These are phyloP conservation scores for Trichoderma koningii DNA, from an alignment of 2,329 filamentous ascomycete genomes.

Conservation along the genomic window DNA sequence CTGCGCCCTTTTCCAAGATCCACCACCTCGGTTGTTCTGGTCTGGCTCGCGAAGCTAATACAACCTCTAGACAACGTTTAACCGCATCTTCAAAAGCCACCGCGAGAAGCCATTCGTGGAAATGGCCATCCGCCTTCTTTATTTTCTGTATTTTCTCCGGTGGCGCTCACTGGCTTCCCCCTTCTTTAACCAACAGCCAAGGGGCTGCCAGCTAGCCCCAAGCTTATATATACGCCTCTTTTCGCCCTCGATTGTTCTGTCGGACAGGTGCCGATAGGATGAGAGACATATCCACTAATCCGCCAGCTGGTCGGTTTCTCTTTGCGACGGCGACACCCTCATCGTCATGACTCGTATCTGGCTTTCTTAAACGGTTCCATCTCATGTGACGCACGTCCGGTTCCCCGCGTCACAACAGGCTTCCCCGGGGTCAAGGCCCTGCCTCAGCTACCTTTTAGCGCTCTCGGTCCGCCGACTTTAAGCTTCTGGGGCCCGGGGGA, in stretches of 20 bases:
- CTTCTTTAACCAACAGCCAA: not conserved
- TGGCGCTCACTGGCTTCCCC: constrained; percentile 14
- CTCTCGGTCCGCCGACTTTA: not conserved
- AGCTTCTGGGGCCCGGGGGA: not conserved
- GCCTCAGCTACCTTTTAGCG: not conserved
- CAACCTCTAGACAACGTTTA: constrained; percentile 5
- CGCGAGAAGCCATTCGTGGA: constrained; percentile 9
- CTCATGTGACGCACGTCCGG: not conserved
- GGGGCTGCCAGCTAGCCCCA: not conserved
- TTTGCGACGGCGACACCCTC: not conserved
- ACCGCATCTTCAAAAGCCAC: not conserved
- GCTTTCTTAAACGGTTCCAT: not conserved
- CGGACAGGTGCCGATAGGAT: constrained; percentile 14
- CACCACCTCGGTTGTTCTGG: not conserved
- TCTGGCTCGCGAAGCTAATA: too few species aligned
- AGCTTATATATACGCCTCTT: not conserved
- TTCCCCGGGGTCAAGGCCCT: not conserved
- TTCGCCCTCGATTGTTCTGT: not conserved
- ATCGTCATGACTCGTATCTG: constrained; percentile 10
- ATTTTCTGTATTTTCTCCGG: constrained; percentile 17
- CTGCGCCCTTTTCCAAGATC: not conserved
- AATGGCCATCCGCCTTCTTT: not conserved
- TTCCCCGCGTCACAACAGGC: not conserved
- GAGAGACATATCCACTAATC: not conserved
- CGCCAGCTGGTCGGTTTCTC: not conserved